These are phyloP conservation scores for Apiotrichum domesticum DNA, from an alignment of 1,284 basidiomycete species.

Conservation along the genomic window DNA sequence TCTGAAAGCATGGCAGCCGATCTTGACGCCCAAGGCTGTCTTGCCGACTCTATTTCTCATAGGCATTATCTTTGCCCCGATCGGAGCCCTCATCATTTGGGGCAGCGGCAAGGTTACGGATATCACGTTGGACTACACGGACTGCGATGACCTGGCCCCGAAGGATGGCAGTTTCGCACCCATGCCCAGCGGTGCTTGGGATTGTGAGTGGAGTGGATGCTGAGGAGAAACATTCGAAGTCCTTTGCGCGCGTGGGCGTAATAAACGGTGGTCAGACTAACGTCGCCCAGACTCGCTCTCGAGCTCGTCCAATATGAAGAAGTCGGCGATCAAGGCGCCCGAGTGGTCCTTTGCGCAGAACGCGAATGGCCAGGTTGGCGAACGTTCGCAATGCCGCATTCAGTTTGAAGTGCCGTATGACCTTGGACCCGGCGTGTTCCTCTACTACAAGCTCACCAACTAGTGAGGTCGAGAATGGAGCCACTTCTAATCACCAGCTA, in stretches of 20 bases:
- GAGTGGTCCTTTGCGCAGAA: constrained; percentile 59
- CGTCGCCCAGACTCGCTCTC: constrained; percentile 34
- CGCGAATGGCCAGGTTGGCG: constrained; percentile 49
- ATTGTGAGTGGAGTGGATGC: constrained; percentile 54
- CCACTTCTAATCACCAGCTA: constrained; percentile 49
- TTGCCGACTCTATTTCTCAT: constrained; percentile 93
- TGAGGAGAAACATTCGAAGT: too few relatives aligned
- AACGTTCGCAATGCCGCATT: constrained; percentile 63
- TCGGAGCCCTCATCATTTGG: constrained; percentile 90
- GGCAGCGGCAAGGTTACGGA: constrained; percentile 79
- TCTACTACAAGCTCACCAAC: constrained; percentile 96
- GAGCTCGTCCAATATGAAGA: constrained; percentile 54
- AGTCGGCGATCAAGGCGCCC: constrained; percentile 52
- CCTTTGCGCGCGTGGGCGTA: neutral
- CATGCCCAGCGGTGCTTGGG: constrained; percentile 62
- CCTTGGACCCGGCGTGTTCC: constrained; percentile 68
- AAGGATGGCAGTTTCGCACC: constrained; percentile 51
- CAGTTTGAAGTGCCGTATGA: constrained; percentile 76
- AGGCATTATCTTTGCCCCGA: constrained; percentile 89
- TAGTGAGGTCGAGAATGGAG: constrained; percentile 49
- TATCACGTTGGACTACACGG: constrained; percentile 91
- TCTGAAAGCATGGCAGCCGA: constrained; percentile 99
- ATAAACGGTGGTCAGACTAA: too few relatives aligned
- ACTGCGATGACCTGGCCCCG: constrained; percentile 66
- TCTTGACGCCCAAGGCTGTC: constrained; percentile 94